Percentiles rank a stretch among this genome's conserved stretches.
These are phyloP conservation scores for Sugiyamaella sp. DNA, from an alignment of 1,139 yeast species.

Conservation along the genomic window DNA sequence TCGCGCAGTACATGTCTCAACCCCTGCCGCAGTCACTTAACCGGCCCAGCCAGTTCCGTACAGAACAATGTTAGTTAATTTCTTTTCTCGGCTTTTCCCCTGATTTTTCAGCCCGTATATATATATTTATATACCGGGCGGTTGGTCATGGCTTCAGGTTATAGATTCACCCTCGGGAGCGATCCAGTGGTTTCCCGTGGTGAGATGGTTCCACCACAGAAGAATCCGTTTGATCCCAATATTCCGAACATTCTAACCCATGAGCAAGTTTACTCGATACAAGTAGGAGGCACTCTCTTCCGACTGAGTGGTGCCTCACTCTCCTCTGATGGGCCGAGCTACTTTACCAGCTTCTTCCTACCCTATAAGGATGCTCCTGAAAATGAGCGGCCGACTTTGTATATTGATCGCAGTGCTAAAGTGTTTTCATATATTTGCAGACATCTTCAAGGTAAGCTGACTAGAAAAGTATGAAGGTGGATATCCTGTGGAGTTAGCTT, in stretches of 20 bases:
- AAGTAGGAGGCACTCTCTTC: slow-evolving; percentile 61
- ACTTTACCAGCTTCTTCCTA: slow-evolving; percentile 51
- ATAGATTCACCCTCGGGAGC: not conserved
- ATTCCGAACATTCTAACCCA: slow-evolving; percentile 66
- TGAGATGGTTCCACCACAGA: slow-evolving; percentile 7
- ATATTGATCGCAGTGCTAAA: slow-evolving; percentile 75
- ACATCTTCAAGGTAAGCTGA: slow-evolving; percentile 57
- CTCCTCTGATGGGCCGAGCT: slow-evolving; percentile 71
- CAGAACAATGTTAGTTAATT: not conserved
- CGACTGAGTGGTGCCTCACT: slow-evolving; percentile 75
- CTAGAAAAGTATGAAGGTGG: not conserved
- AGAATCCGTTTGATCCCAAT: slow-evolving; percentile 45
- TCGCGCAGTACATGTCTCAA: slow-evolving; percentile 3
- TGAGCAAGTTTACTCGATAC: slow-evolving; percentile 68
- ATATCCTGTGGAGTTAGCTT: too few relatives aligned
- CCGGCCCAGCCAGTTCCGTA: not conserved
- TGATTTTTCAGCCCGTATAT: not conserved
- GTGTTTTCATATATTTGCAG: slow-evolving; percentile 66
- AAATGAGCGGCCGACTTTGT: slow-evolving; percentile 49
- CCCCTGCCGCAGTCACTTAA: slow-evolving; percentile 13
- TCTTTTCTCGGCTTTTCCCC: not conserved
- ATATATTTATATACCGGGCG: slow-evolving; percentile 5
- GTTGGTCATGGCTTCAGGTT: slow-evolving; percentile 2
- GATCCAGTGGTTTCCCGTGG: not conserved
- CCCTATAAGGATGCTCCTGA: slow-evolving; percentile 35